phyloP scores from a whole-genome alignment of 208 protist species.

The Tritrichomonas foetus region DNA sequence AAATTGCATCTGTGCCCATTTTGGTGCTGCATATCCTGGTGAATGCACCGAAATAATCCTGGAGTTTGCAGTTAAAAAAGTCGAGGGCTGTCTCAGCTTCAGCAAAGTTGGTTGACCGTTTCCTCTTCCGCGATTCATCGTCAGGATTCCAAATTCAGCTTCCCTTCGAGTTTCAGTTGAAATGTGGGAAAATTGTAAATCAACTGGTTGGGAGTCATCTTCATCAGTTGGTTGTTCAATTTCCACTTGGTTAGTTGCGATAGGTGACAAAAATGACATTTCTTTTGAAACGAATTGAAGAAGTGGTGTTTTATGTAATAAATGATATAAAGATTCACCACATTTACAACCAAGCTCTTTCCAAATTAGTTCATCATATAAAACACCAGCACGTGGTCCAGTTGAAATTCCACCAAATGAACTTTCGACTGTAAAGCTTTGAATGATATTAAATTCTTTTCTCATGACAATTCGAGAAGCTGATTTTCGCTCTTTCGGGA shows the following conservation, averaged over 20 bases:
- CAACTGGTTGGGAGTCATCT: too few species aligned
- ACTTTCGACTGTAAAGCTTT: neutral
- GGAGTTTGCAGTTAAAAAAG: neutral
- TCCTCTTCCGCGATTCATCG: too few species aligned
- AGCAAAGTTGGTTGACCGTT: neutral
- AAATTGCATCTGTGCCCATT: conserved; percentile 4
- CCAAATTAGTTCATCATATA: neutral
- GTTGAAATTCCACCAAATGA: neutral
- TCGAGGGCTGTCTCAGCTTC: neutral
- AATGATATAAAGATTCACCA: neutral
- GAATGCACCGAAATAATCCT: neutral
- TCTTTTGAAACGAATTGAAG: too few species aligned
- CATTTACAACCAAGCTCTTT: neutral
- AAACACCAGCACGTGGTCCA: neutral
- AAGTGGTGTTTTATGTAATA: too few species aligned
- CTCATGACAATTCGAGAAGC: neutral
- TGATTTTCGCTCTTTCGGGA: neutral
- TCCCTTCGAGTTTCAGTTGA: too few species aligned
- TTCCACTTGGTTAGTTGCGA: too few species aligned
- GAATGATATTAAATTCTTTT: neutral
- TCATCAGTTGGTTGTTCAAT: too few species aligned
- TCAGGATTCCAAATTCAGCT: too few species aligned
- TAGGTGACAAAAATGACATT: too few species aligned
- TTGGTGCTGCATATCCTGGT: neutral
- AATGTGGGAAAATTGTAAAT: too few species aligned